Evolutionary conservation across 1,139 yeast genomes (phyloP).

Genomic region (Debaryomycetaceae sp.): DNA sequence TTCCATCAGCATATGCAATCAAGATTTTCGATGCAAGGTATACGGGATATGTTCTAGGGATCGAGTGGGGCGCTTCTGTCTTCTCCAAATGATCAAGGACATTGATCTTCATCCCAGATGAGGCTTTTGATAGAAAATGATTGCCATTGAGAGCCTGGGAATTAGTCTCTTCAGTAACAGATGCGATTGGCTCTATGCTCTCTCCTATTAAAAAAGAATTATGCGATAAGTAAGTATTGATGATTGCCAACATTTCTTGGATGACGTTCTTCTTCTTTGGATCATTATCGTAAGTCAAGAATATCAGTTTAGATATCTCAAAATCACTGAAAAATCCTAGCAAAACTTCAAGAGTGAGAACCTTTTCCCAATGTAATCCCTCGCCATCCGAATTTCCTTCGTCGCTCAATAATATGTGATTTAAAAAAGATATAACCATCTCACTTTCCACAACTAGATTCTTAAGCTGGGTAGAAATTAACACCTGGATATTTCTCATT

Average conservation of each 20-base stretch:
- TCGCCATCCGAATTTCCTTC: slow-evolving; percentile 9
- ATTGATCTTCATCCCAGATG: slow-evolving; percentile 45
- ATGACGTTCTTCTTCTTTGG: slow-evolving; percentile 57
- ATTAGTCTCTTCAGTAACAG: slow-evolving; percentile 2
- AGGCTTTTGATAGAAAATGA: slow-evolving; percentile 20
- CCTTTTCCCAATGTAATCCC: slow-evolving; percentile 58
- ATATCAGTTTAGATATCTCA: slow-evolving; percentile 48
- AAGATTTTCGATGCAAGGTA: slow-evolving; percentile 57
- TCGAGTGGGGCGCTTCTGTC: slow-evolving; percentile 57
- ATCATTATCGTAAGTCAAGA: slow-evolving; percentile 60
- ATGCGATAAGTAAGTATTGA: slow-evolving; percentile 26
- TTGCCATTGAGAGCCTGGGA: slow-evolving; percentile 2
- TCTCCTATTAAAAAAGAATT: slow-evolving; percentile 35
- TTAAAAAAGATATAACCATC: slow-evolving; percentile 68
- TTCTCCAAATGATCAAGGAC: slow-evolving; percentile 78
- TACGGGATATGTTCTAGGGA: slow-evolving; percentile 61
- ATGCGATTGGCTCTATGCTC: slow-evolving; percentile 22
- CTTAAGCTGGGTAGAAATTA: slow-evolving; percentile 58
- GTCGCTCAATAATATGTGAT: slow-evolving; percentile 52
- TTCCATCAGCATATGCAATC: slow-evolving; percentile 61
- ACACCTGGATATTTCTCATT: slow-evolving; percentile 61
- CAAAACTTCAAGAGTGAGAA: slow-evolving; percentile 69
- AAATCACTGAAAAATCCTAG: slow-evolving; percentile 58
- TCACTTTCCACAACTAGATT: slow-evolving; percentile 74
- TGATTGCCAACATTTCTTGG: slow-evolving; percentile 52